Conservation (phyloP, 345 rosid genomes). For the Pugionium dolabratum region DNA sequence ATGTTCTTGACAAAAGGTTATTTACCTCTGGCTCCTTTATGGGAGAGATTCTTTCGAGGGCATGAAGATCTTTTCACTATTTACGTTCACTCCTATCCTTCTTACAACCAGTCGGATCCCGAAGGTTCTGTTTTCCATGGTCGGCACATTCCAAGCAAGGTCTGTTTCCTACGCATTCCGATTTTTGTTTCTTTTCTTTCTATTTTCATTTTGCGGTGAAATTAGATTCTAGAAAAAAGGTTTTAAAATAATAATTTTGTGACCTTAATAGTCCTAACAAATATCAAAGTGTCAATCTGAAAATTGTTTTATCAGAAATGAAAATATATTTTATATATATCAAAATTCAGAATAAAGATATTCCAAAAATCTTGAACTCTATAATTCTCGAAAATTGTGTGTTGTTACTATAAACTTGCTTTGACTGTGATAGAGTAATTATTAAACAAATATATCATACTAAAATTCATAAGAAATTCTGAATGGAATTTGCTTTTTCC, state of each 20-base stretch:
- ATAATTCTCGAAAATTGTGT: background rate
- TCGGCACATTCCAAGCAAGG: constrained; percentile 71
- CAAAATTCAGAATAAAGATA: constrained; percentile 6
- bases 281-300: background rate
- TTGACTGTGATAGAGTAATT: constrained; percentile 22
- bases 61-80: constrained; percentile 57
- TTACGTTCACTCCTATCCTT: constrained; percentile 61
- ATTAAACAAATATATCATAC: background rate
- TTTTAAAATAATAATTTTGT: background rate
- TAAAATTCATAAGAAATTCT: constrained; percentile 11
- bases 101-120: constrained; percentile 48
- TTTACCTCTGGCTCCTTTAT: constrained; percentile 62
- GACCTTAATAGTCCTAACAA: background rate
- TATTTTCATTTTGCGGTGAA: background rate
- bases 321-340: background rate
- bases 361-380: background rate
- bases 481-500: constrained; percentile 27
- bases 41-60: constrained; percentile 80
- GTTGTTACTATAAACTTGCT: constrained; percentile 13
- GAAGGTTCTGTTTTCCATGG: constrained; percentile 49
- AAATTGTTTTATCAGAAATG: background rate
- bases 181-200: background rate
- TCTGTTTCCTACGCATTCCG: constrained; percentile 14
- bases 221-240: background rate
- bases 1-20: constrained; percentile 68